phyloP scores from a whole-genome alignment of 139 green algal species.

The Coccomyxa sp. region DNA sequence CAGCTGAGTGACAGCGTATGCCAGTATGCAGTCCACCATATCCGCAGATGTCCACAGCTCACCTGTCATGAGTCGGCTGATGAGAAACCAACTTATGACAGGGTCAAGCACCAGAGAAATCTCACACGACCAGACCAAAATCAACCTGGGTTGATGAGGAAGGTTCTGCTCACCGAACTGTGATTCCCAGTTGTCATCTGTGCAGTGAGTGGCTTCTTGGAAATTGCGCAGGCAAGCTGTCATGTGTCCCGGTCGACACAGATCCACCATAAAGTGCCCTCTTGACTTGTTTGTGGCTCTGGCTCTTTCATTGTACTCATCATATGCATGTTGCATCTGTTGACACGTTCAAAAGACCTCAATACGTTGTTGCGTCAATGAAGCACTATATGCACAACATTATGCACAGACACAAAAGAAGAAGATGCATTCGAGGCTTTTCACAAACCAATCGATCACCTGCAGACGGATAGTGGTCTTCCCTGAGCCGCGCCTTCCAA shows the following conservation, averaged over 20 bases:
- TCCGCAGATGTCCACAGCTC: slow-evolving; percentile 72
- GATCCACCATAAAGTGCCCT: slow-evolving; percentile 78
- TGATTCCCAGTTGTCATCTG: slow-evolving; percentile 80
- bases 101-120: neutral
- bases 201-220: slow-evolving; percentile 51
- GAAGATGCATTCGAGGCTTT: neutral
- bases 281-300: slow-evolving; percentile 31
- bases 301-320: slow-evolving; percentile 52
- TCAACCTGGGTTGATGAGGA: neutral
- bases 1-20: slow-evolving; percentile 64
- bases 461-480: slow-evolving; percentile 82
- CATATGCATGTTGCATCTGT: slow-evolving; percentile 74
- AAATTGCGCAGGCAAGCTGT: slow-evolving; percentile 78
- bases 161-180: slow-evolving; percentile 43
- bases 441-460: neutral
- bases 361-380: neutral
- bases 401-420: neutral
- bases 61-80: neutral
- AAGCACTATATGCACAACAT: neutral
- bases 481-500: slow-evolving; percentile 58
- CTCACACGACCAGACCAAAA: neutral
- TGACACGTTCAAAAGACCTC: neutral
- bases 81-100: too few species aligned
- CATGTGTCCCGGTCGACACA: slow-evolving; percentile 70
- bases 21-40: slow-evolving; percentile 83